phyloP scores from a whole-genome alignment of 2,329 filamentous ascomycete species.

The Sclerotinia spermophila region DNA sequence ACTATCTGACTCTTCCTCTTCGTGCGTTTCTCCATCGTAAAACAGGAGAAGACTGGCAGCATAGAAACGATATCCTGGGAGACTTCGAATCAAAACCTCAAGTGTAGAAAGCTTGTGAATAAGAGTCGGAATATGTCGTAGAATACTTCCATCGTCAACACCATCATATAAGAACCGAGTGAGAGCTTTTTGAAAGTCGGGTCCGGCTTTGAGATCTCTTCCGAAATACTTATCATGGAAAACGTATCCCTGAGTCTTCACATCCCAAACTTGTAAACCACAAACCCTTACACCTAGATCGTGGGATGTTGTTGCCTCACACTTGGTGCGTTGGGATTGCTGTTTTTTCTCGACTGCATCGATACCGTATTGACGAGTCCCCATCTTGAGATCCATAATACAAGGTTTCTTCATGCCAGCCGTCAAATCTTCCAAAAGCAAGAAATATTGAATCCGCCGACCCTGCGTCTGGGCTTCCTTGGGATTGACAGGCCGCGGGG shows the following conservation, averaged over 20 bases:
- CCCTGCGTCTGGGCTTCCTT: slow-evolving; percentile 68
- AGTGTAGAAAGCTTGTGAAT: slow-evolving; percentile 78
- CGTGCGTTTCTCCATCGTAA: slow-evolving; percentile 78
- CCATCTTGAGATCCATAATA: slow-evolving; percentile 98
- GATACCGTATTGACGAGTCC: slow-evolving; percentile 92
- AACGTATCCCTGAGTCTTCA: slow-evolving; percentile 75
- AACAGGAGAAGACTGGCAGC: slow-evolving; percentile 92
- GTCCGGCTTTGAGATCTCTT: slow-evolving; percentile 78
- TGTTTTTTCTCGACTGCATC: slow-evolving; percentile 91
- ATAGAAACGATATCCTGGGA: slow-evolving; percentile 90
- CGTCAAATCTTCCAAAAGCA: slow-evolving; percentile 90
- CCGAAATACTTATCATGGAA: slow-evolving; percentile 99
- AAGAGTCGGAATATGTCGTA: slow-evolving; percentile 83
- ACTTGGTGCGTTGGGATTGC: slow-evolving; percentile 88
- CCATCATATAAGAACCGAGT: slow-evolving; percentile 91
- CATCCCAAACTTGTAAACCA: slow-evolving; percentile 95
- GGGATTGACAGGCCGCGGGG: slow-evolving; percentile 63
- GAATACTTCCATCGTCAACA: slow-evolving; percentile 71
- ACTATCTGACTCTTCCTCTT: slow-evolving; percentile 45
- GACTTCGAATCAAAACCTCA: slow-evolving; percentile 73
- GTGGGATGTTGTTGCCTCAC: slow-evolving; percentile 83
- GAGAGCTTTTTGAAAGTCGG: slow-evolving; percentile 83
- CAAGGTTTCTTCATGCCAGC: slow-evolving; percentile 95
- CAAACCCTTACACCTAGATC: slow-evolving; percentile 91
- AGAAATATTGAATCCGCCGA: slow-evolving; percentile 81